phyloP scores from a whole-genome alignment of 352 stramenopile species.

The Phytophthora hibernalis region DNA sequence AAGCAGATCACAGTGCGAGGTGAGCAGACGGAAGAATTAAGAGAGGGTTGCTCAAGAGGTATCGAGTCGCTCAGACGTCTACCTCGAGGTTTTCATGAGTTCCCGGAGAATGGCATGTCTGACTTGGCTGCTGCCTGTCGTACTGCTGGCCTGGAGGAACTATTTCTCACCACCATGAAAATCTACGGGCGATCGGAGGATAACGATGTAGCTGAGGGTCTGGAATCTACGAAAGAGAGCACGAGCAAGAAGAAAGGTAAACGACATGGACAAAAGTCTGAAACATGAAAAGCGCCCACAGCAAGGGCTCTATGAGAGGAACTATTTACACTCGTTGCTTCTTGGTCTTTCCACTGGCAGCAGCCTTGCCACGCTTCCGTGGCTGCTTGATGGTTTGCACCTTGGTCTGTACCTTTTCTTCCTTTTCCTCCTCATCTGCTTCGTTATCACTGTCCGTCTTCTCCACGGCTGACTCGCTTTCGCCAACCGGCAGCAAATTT shows the following conservation, averaged over 20 bases:
- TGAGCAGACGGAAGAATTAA: slow-evolving; percentile 58
- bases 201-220: background rate
- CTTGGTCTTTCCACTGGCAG: slow-evolving; percentile 35
- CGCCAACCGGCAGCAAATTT: slow-evolving; percentile 65
- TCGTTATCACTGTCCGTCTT: slow-evolving; percentile 55
- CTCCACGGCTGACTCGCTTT: slow-evolving; percentile 37
- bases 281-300: slow-evolving; percentile 19
- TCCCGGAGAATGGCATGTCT: slow-evolving; percentile 73
- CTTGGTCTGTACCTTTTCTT: slow-evolving; percentile 1
- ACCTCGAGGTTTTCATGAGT: slow-evolving; percentile 59
- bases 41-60: background rate
- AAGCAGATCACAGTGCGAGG: slow-evolving; percentile 86
- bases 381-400: slow-evolving; percentile 34
- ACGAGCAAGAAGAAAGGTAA: too few relatives aligned
- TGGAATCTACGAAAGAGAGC: too few relatives aligned
- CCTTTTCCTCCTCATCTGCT: slow-evolving; percentile 19
- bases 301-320: slow-evolving; percentile 27
- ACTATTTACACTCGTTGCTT: slow-evolving; percentile 65
- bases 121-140: slow-evolving; percentile 59
- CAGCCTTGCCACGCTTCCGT: slow-evolving; percentile 36
- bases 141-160: slow-evolving; percentile 55
- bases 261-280: too few relatives aligned
- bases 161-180: slow-evolving; percentile 88
- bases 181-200: slow-evolving; percentile 55
- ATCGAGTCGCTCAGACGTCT: slow-evolving; percentile 49